Conservation (phyloP, 345 rosid genomes). For the Linum tenue region DNA sequence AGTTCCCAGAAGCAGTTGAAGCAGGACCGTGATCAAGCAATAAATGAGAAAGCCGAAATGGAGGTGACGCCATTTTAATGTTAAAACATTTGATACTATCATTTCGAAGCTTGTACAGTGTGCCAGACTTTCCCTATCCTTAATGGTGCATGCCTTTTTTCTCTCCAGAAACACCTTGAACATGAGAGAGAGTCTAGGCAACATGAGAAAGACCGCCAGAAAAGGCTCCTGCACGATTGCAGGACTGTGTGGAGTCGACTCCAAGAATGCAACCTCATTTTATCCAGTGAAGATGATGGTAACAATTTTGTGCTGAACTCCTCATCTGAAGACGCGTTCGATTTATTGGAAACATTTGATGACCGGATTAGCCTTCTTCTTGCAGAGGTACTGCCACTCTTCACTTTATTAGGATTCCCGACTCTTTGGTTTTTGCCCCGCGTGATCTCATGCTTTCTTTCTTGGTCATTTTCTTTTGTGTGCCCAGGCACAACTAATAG, state of each 20-base stretch:
- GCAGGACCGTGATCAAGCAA: conserved; percentile 49
- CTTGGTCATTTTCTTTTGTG: too few relatives aligned
- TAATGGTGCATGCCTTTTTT: background rate
- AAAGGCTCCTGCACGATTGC: conserved; percentile 57
- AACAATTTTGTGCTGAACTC: conserved; percentile 25
- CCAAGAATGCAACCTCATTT: conserved; percentile 44
- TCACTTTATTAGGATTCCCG: too few relatives aligned
- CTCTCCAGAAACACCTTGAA: conserved; percentile 54
- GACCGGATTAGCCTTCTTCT: conserved; percentile 34
- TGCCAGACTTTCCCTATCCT: background rate
- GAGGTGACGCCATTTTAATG: conserved; percentile 44
- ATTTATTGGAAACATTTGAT: conserved; percentile 46
- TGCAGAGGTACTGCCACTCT: conserved; percentile 36
- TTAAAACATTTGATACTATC: conserved; percentile 9
- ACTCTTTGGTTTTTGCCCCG: background rate
- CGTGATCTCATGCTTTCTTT: background rate
- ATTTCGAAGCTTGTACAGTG: background rate
- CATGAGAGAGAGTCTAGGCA: conserved; percentile 46
- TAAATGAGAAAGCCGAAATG: conserved; percentile 49
- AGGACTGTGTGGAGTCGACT: conserved; percentile 48
- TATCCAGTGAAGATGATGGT: conserved; percentile 34
- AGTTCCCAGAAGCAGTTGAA: conserved; percentile 55
- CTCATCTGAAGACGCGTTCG: conserved; percentile 37
- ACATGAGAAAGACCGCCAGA: conserved; percentile 34
- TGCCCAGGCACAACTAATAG: conserved; percentile 45